Evolutionary conservation across 176 grass and related monocot genomes (phyloP).

Genomic region (barley (Hordeum vulgare)): DNA sequence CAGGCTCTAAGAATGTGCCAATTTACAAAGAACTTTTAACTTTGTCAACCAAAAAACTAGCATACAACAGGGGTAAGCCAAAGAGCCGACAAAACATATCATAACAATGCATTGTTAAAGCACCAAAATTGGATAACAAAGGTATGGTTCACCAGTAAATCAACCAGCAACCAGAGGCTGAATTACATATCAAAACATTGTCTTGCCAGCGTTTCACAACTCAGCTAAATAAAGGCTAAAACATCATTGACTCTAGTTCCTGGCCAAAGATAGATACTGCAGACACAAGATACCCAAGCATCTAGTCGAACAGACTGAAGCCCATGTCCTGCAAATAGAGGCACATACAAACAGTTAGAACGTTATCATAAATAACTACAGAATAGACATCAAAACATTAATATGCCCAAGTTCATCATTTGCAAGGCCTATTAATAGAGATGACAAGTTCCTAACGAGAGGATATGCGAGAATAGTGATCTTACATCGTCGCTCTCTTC

Average conservation of each 20-base stretch:
- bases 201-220: conserved; percentile 14
- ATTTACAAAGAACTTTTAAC: not conserved
- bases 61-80: no score
- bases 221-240: conserved; percentile 24
- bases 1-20: not conserved
- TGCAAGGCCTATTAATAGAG: not conserved
- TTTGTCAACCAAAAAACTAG: no score
- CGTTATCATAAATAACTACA: not conserved
- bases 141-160: conserved; percentile 22
- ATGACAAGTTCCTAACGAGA: not conserved
- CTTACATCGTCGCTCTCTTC: conserved; percentile 67
- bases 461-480: not conserved
- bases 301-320: conserved; percentile 43
- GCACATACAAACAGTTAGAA: not conserved
- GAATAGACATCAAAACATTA: not conserved
- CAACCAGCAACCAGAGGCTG: conserved; percentile 10
- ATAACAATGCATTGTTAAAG: not conserved
- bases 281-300: not conserved
- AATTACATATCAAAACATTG: conserved; percentile 15
- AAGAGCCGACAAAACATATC: not conserved
- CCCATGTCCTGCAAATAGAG: conserved; percentile 40
- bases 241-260: conserved; percentile 5
- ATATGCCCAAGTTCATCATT: no score
- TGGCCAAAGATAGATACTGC: not conserved
- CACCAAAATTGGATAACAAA: not conserved